phyloP scores from a whole-genome alignment of 2,329 filamentous ascomycete species.

The Colletotrichum sp. region DNA sequence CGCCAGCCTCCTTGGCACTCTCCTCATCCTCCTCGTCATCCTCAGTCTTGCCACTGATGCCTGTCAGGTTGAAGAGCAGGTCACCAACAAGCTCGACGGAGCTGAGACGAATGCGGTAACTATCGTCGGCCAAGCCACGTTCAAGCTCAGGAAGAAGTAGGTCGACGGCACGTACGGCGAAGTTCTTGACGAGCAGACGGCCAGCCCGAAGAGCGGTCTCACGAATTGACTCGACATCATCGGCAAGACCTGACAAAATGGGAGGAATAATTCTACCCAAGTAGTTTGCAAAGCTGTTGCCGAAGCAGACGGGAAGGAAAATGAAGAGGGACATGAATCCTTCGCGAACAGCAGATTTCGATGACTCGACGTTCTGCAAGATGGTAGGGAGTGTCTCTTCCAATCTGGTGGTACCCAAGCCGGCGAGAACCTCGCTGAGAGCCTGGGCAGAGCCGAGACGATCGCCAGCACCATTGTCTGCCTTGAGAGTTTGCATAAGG shows the following conservation, averaged over 20 bases:
- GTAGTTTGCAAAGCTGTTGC: slow-evolving; percentile 97
- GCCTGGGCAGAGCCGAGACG: slow-evolving; percentile 95
- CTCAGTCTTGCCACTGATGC: slow-evolving; percentile 81
- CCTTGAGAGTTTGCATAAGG: slow-evolving; percentile 97
- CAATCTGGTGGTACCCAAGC: slow-evolving; percentile 86
- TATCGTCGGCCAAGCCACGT: slow-evolving; percentile 95
- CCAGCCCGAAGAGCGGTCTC: slow-evolving; percentile 96
- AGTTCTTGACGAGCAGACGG: slow-evolving; percentile 96
- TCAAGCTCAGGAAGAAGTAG: slow-evolving; percentile 93
- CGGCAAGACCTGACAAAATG: slow-evolving; percentile 90
- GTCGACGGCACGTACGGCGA: slow-evolving; percentile 92
- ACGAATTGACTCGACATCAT: slow-evolving; percentile 94
- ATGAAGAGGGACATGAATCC: slow-evolving; percentile 99
- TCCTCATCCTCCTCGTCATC: slow-evolving; percentile 80
- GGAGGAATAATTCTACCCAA: slow-evolving; percentile 94
- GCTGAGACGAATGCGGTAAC: slow-evolving; percentile 95
- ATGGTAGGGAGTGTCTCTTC: slow-evolving; percentile 97
- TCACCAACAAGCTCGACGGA: slow-evolving; percentile 98
- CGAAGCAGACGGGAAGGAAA: slow-evolving; percentile 97
- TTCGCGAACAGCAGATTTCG: slow-evolving; percentile 89
- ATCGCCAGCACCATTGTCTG: slow-evolving; percentile 95
- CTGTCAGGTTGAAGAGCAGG: slow-evolving; percentile 95
- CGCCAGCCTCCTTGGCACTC: slow-evolving; percentile 81
- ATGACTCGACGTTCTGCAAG: slow-evolving; percentile 91
- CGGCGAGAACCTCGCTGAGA: slow-evolving; percentile 93